phyloP scores from a whole-genome alignment of 176 grass and related monocot genomes.

The Phragmites australis region DNA sequence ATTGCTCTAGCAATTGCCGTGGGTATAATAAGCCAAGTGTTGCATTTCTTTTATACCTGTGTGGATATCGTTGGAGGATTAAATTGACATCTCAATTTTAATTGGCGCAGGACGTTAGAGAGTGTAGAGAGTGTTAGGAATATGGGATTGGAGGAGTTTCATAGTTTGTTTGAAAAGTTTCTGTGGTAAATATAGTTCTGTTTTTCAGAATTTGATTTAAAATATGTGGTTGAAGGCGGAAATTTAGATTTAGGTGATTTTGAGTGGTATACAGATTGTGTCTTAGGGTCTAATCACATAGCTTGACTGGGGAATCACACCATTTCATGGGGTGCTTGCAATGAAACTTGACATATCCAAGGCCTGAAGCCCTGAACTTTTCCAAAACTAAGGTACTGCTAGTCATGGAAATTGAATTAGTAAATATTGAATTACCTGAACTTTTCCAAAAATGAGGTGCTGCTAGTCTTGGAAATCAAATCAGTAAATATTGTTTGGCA shows the following conservation, averaged over 20 bases:
- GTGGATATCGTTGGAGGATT: background rate
- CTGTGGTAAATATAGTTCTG: background rate
- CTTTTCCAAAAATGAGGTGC: background rate
- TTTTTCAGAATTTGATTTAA: background rate
- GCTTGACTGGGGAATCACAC: constrained; percentile 6
- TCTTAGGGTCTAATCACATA: background rate
- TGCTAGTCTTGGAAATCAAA: background rate
- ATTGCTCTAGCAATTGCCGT: background rate
- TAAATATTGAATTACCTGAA: background rate
- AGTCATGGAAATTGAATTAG: no score
- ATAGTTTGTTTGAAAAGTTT: background rate
- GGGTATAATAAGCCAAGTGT: background rate
- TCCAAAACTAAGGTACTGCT: no score
- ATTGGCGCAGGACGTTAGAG: background rate
- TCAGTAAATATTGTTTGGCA: background rate
- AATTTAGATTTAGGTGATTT: background rate
- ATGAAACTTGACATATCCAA: background rate
- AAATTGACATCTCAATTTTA: background rate
- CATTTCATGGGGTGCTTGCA: background rate
- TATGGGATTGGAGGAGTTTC: background rate
- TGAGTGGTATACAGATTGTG: background rate
- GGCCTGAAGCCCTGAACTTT: background rate
- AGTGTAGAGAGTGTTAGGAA: background rate
- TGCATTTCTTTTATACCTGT: background rate
- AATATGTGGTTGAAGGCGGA: background rate